Evolutionary conservation across 2,329 filamentous ascomycete species (phyloP), one percentile per base, ranked within the genome.

Genomic region (Diaporthe batatas): DNA sequence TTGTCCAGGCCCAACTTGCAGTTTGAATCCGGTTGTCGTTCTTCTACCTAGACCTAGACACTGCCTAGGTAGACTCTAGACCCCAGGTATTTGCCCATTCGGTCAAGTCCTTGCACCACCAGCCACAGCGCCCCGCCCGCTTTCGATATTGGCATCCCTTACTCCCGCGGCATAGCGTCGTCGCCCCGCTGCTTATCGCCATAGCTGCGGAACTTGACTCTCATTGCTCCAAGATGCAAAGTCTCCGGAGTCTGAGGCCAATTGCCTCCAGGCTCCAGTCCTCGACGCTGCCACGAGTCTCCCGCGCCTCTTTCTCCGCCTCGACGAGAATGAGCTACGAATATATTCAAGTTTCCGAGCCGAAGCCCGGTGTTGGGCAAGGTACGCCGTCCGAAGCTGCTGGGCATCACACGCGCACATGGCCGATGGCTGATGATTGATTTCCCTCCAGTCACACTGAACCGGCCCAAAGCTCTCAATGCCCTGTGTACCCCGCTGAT

Each of bases 401-500:
- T 53, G 49, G 32, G 51, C n/a, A 51, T 36, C 47, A 58, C 29
- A 55, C 53, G 32, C 23, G 49, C 54, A 23, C 39, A 44, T n/a
- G 42, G 23, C 10, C 6, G 14, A 39, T 67, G 14, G 21, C 59
- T 68, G 47, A 57, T 34, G 39, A 42, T 58, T 70, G 55, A 70
- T 47, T 57, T 36, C 23, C 54, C 62, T 54, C 53, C 36, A 98
- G 96, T 98, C 79, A 96, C 95, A 18, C 87, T 99, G 76, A 94
- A 97, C 88, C 93, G 96, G 57, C 96, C 96, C 75, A 98, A 97
- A 87, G 95, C 96, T 57, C 91, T 98, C 80, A 99, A 99, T 83
- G 96, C 96, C 58, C 91, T 99, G 76, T 96, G 90, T 84, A 96
- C 94, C 8, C 94, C 96, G 12, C 91, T 99, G 67, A 98, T 99